Base-by-base conservation (phyloP, 805 yeast genomes). In the Candida adriatica region DNA sequence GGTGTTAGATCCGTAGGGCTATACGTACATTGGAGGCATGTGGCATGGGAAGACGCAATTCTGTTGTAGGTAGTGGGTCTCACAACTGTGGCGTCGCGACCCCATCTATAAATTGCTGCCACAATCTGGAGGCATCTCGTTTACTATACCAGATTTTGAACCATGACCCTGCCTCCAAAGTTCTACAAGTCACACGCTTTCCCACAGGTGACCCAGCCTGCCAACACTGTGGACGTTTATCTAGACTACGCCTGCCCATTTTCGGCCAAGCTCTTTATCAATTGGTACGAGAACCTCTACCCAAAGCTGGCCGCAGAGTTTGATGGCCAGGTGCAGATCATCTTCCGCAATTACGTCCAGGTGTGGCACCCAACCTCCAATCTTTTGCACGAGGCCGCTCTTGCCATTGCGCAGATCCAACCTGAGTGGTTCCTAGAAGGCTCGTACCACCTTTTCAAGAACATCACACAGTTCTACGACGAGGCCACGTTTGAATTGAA, bases 321-420 rank as follows among this genome's bases (percentile, higher is more conserved):
- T 31, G 70, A 77, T 2, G 65, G 64, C 35, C 53, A 68, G 38
- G 71, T 79, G 45, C 72, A 73, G 42, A 67, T 83, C 39, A 70
- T 75, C 8, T 73, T 79, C 54, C 68, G 76, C 39, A 79, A 83
- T 48, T 86, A 79, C 24, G 65, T 81, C n/a, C 95, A 86, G 61
- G 92, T 94, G 43, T 86, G 95, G 95, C 95, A 86, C 53, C 79
- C 88, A 26, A 73, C 75, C 34, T 78, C 90, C 2, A 68, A 73
- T 5, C 56, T 73, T 22, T 61, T 75, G 24, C 79, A 80, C 51
- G 95, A 86, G 49, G 80, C 81, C 25, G 67, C 81, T 0, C 54
- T 86, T 16, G 87, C 79, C 0, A 76, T 79, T 18, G 82, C 81
- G n/a, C 61, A 69, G 29, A 39, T 61, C n/a, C 63, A 59, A 11